Evolutionary conservation across 176 grass and related monocot genomes (phyloP).

Genomic region (Eleusine coracana): DNA sequence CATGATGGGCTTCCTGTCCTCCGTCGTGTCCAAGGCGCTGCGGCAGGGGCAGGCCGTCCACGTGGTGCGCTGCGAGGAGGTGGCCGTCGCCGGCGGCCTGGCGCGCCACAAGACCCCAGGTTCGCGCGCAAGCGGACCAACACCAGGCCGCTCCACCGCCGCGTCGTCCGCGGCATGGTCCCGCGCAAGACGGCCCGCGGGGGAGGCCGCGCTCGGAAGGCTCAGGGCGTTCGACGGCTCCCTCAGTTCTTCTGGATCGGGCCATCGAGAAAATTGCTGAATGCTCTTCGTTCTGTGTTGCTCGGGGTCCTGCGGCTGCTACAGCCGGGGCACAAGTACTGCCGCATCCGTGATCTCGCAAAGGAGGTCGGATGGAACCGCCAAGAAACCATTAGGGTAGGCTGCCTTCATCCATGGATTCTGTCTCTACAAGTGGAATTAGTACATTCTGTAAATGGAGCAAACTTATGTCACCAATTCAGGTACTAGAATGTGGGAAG

Average conservation of each 20-base stretch:
- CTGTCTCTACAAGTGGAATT: too few species aligned
- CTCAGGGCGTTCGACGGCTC: constrained; percentile 61
- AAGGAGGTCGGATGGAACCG: constrained; percentile 70
- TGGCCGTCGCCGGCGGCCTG: constrained; percentile 64
- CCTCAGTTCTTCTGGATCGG: constrained; percentile 24
- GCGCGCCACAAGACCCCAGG: constrained; percentile 66
- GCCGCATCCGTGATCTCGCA: constrained; percentile 54
- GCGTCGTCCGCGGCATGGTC: constrained; percentile 65
- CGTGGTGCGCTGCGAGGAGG: constrained; percentile 69
- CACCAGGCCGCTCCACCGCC: constrained; percentile 70
- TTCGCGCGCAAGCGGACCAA: constrained; percentile 78
- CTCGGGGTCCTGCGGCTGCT: constrained; percentile 62
- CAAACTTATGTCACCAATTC: too few species aligned
- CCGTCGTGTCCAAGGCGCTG: constrained; percentile 58
- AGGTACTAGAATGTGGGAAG: too few species aligned
- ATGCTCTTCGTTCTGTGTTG: too few species aligned
- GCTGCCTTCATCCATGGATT: neutral
- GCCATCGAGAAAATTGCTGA: too few species aligned
- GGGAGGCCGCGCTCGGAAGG: constrained; percentile 63
- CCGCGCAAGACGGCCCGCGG: constrained; percentile 77
- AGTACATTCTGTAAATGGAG: too few species aligned
- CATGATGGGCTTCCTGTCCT: constrained; percentile 66
- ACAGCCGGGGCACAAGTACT: constrained; percentile 64
- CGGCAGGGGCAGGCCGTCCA: constrained; percentile 62
- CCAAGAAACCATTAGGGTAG: constrained; percentile 34